Base-by-base conservation (phyloP, 306 rosid genomes). In the Mucuna pruriens region DNA sequence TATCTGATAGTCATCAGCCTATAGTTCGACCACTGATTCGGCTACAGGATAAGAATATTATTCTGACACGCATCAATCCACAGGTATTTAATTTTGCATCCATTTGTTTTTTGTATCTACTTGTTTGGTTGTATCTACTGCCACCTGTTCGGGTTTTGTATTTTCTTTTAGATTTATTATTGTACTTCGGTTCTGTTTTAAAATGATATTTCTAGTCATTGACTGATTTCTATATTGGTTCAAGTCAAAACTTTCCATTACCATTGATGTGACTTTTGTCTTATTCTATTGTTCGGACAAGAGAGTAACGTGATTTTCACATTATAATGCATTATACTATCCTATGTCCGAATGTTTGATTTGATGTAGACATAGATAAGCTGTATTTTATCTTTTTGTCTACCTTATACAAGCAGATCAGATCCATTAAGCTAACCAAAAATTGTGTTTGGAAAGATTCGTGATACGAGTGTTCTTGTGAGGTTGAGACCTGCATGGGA, bases 401-500 rank as follows among this genome's bases (percentile, higher is more conserved):
- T 23, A 26, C 17, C 26, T 42, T 44, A 63, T 57, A 8, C 76
- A 60, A 49, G 51, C 70, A 54, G 52, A 71, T 51, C 34, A 44
- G 34, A 65, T 54, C 67, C 25, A 69, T 68, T 73, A 57, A 45
- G 54, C 72, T 84, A 49, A 87, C 71, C 54, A 54, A 83, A 78
- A 15, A 16, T 42, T 77, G 66, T 78, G 22, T 66, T 82, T 71
- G 57, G 45, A 54, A 78, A 96, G 99, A 90, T 96, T 87, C 99
- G 98, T 55, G 99, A 96, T 88, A 96, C 99, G 69, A 96, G 99
- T 87, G 99, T 96, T 84, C 97, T 96, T 5, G 99, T 96, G 91
- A 93, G 97, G 88, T 84, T 96, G 92, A 90, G 99, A 83, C 98
- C 99, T 85, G 98, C 98, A 68, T 96, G 99, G 99, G 99, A 96